These are phyloP conservation scores for Apiospora pterosperma DNA, from an alignment of 2,329 filamentous ascomycete species.

Conservation along the genomic window DNA sequence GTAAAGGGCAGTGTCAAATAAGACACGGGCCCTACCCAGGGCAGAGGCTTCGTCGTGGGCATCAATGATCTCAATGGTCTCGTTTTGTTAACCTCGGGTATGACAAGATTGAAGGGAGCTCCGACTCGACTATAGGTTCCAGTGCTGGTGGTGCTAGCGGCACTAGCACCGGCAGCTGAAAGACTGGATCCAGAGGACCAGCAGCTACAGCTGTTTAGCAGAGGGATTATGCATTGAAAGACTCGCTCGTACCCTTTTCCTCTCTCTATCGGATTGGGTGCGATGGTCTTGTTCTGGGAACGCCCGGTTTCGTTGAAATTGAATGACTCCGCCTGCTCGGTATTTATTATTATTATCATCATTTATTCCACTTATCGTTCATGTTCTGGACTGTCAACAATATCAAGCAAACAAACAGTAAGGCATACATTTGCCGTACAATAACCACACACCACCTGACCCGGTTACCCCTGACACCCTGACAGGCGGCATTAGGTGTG, in stretches of 20 bases:
- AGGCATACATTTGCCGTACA: not conserved
- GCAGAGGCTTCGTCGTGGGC: not conserved
- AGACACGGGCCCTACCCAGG: not conserved
- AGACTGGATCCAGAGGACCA: not conserved
- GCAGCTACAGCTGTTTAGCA: not conserved
- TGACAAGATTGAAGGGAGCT: not conserved
- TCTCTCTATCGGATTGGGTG: not conserved
- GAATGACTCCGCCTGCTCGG: not conserved
- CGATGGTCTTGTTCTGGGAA: not conserved
- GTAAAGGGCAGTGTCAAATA: not conserved
- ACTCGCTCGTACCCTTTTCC: not conserved
- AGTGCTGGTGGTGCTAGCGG: not conserved
- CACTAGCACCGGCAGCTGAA: not conserved
- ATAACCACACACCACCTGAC: too few species aligned
- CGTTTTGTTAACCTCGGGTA: not conserved
- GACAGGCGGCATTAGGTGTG: not conserved
- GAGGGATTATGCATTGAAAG: not conserved
- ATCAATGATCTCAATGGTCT: not conserved
- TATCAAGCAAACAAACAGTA: too few species aligned
- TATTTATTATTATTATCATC: not conserved
- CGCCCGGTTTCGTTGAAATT: not conserved
- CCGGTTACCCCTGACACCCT: not conserved
- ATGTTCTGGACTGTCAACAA: too few species aligned
- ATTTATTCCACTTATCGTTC: too few species aligned
- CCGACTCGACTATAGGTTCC: not conserved